phyloP scores from a whole-genome alignment of 805 yeast genomes.

The Candida orba region DNA sequence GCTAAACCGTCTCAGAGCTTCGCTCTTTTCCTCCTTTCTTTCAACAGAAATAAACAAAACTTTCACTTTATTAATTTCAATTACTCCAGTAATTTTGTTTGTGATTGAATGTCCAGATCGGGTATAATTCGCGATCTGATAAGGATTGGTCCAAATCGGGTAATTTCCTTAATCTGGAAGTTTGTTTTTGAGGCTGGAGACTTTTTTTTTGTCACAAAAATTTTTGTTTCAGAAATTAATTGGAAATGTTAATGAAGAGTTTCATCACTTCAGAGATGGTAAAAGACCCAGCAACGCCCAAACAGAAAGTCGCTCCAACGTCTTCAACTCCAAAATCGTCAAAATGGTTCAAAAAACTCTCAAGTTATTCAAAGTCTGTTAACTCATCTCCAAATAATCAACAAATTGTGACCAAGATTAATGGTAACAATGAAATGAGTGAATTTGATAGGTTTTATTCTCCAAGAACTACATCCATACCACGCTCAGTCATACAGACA shows the following conservation, averaged over 20 bases:
- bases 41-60: too few species aligned
- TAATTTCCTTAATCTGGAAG: neutral
- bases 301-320: neutral
- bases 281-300: slow-evolving; percentile 3
- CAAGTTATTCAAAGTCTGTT: slow-evolving; percentile 1
- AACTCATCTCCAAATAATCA: slow-evolving; percentile 1
- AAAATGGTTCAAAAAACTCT: slow-evolving; percentile 19
- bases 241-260: too few species aligned
- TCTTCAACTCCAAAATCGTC: neutral
- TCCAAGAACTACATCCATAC: slow-evolving; percentile 17
- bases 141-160: neutral
- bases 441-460: slow-evolving; percentile 2
- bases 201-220: too few species aligned
- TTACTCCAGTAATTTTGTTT: too few species aligned
- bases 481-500: slow-evolving; percentile 4
- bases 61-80: too few species aligned
- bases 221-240: too few species aligned
- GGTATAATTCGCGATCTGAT: neutral
- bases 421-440: neutral
- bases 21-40: too few species aligned
- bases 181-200: neutral
- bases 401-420: neutral
- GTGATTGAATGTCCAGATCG: too few species aligned
- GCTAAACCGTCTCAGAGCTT: too few species aligned
- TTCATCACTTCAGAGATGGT: too few species aligned